Evolutionary conservation across 2,329 filamentous ascomycete species (phyloP), one percentile per base, ranked within the genome.

Genomic region (Exophiala oligosperma): DNA sequence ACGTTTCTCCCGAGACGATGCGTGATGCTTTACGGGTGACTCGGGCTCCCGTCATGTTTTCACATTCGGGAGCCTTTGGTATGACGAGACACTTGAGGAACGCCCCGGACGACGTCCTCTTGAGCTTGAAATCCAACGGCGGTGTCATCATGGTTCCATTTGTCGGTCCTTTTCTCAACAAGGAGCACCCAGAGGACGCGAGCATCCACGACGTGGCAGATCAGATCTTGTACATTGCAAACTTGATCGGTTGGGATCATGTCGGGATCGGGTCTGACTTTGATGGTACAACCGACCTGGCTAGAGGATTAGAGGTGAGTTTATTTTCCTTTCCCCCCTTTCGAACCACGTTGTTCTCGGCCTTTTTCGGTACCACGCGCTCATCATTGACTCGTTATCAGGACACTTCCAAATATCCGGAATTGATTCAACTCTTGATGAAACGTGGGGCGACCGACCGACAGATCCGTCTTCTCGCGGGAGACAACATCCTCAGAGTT

Each of bases 111-210:
- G 72, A 74, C 41, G 69, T 77, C 1, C 64, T 77, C 2, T 62
- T 68, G 4, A 58, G 62, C 3, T 62, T 78, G 0, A 70, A 68
- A 24, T 58, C 66, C 1, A 78, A 77, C 23, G 65, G 69, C 0
- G 75, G 76, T 0, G 68, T 77, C 7, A 66, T 77, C 9, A 77
- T 77, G 75, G 69, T 72, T 0, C 70, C 70, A 0, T 77, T 77
- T 49, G 66, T 74, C 17, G 71, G 72, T 23, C 51, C 62, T 68
- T 49, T 72, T 64, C 53, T 70, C 60, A 60, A 67, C 65, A 57
- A 68, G 63, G 17, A 67, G 1, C 44, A 66, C 49, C 66, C 68
- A 21, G 59, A 69, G 32, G 65, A 69, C 41, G 40, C 40, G n/a
- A 21, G n/a, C n/a, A 24, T 43, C 12, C n/a, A 43, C 4, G 40